phyloP scores from a whole-genome alignment of 202 grass and related monocot species.

The Miscanthus sacchariflorus region DNA sequence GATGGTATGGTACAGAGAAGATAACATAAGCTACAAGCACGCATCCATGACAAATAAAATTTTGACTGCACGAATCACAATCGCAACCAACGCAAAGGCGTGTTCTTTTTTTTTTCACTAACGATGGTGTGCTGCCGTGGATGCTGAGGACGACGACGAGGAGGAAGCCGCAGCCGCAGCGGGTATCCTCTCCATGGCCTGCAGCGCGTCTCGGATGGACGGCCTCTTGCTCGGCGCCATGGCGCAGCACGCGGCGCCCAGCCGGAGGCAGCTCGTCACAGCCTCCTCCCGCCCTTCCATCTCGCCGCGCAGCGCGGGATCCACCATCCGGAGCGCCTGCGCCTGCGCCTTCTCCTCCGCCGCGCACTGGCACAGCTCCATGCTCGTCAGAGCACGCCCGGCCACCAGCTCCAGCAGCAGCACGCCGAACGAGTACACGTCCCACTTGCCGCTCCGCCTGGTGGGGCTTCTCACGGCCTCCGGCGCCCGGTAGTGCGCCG shows the following conservation, averaged over 20 bases:
- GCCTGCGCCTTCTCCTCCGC: constrained; percentile 26
- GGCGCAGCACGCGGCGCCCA: constrained; percentile 80
- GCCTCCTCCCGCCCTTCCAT: constrained; percentile 70
- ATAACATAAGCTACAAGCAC: neutral
- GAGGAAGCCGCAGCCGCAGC: constrained; percentile 29
- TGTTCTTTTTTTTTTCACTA: neutral
- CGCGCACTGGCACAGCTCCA: constrained; percentile 64
- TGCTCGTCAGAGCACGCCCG: constrained; percentile 67
- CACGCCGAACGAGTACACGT: constrained; percentile 87
- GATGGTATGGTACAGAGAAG: constrained; percentile 10
- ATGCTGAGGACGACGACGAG: neutral
- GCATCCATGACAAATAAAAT: neutral
- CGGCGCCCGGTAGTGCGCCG: constrained; percentile 72
- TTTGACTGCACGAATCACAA: neutral
- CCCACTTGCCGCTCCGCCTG: constrained; percentile 64
- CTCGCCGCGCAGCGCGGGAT: constrained; percentile 64
- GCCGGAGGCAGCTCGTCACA: constrained; percentile 67
- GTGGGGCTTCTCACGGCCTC: constrained; percentile 65
- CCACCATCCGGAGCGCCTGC: constrained; percentile 54
- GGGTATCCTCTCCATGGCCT: constrained; percentile 72
- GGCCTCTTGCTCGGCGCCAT: constrained; percentile 69
- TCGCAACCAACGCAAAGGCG: too few relatives aligned
- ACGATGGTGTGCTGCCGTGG: neutral
- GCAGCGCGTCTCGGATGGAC: constrained; percentile 74
- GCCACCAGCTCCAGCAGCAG: constrained; percentile 84